These are phyloP conservation scores for Ustilago shanxiensis DNA, from an alignment of 1,284 basidiomycete species.

Conservation along the genomic window DNA sequence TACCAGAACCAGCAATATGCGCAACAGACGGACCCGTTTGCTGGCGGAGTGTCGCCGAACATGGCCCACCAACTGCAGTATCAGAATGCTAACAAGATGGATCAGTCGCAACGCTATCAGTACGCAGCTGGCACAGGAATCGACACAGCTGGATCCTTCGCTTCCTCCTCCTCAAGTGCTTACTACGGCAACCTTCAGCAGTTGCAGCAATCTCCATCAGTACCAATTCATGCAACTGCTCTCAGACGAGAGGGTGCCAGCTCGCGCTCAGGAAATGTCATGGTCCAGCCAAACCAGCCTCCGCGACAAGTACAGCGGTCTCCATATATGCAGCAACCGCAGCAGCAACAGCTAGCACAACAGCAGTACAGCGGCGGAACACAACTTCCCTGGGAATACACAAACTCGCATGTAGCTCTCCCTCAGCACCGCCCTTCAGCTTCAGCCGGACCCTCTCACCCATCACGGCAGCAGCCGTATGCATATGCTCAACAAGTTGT, in stretches of 20 bases:
- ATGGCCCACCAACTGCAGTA: slow-evolving; percentile 9
- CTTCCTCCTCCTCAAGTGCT: neutral
- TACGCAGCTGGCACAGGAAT: slow-evolving; percentile 7
- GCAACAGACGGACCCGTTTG: slow-evolving; percentile 16
- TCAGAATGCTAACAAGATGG: neutral
- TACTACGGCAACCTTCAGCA: slow-evolving; percentile 1
- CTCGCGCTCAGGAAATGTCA: slow-evolving; percentile 1
- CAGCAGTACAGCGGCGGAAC: slow-evolving; percentile 14
- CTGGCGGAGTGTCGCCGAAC: neutral
- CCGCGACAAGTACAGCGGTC: slow-evolving; percentile 5
- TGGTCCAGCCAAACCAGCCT: slow-evolving; percentile 3
- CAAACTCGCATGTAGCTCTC: slow-evolving; percentile 1
- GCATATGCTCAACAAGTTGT: slow-evolving; percentile 9
- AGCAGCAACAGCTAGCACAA: slow-evolving; percentile 16
- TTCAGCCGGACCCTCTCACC: slow-evolving; percentile 12
- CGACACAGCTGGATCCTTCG: neutral
- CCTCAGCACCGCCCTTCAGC: slow-evolving; percentile 12
- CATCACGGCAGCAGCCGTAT: slow-evolving; percentile 18
- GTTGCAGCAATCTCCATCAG: slow-evolving; percentile 12
- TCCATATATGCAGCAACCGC: neutral
- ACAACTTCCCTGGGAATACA: slow-evolving; percentile 6
- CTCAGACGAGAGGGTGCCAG: slow-evolving; percentile 4
- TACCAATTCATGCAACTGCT: neutral
- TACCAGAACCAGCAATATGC: slow-evolving; percentile 17
- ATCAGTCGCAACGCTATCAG: slow-evolving; percentile 9